phyloP scores from a whole-genome alignment of 164 flowering plant species.

The Vitis labrusca region DNA sequence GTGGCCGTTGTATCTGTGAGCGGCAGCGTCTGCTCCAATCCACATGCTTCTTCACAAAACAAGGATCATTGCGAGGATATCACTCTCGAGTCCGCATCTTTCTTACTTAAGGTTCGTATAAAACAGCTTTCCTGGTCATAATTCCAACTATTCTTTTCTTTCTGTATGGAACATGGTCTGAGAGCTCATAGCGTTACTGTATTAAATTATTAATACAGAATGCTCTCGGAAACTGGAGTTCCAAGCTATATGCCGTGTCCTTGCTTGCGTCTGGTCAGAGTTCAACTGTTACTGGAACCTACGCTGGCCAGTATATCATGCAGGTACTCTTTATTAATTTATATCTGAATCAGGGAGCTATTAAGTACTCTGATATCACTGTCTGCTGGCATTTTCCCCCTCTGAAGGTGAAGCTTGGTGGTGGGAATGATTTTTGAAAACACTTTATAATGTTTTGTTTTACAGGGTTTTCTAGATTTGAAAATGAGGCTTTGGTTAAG shows the following conservation, averaged over 20 bases:
- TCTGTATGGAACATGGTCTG: too few relatives aligned
- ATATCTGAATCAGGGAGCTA: too few relatives aligned
- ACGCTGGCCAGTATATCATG: constrained; percentile 2
- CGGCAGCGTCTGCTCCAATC: constrained; percentile 8
- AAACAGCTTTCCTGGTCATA: not conserved
- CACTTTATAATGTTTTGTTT: not conserved
- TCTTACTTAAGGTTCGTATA: not conserved
- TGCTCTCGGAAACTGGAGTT: not conserved
- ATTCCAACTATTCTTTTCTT: too few relatives aligned
- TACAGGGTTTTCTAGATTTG: constrained; percentile 5
- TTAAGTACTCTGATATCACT: not conserved
- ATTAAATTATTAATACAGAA: not conserved
- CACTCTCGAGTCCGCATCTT: constrained; percentile 2
- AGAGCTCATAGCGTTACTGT: too few relatives aligned
- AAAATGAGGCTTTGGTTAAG: constrained; percentile 6
- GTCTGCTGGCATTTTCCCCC: not conserved
- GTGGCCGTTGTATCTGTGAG: constrained; percentile 5
- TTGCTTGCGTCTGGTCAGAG: constrained; percentile 9
- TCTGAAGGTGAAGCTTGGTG: too few relatives aligned
- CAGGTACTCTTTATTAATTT: not conserved
- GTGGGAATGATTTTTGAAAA: not conserved
- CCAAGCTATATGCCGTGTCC: constrained; percentile 1
- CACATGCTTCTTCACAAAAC: not conserved
- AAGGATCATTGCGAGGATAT: not conserved
- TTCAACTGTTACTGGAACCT: constrained; percentile 2